Evolutionary conservation across 371 early-diverging fungal species (phyloP), one percentile per base, ranked within the genome.

Genomic region (Mortierella sp.): DNA sequence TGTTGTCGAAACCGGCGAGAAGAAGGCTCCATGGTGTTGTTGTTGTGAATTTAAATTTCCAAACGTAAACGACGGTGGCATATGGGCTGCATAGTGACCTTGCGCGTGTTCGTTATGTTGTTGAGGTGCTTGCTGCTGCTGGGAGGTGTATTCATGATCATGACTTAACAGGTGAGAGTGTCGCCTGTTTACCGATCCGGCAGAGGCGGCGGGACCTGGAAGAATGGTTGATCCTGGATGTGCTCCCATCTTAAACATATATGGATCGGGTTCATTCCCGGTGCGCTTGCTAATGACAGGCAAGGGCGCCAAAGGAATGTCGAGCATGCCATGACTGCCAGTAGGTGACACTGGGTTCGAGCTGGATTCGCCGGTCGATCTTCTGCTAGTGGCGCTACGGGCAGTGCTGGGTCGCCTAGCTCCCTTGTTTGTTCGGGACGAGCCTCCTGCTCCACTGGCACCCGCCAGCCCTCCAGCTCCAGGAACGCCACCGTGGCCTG

Each of bases 161-260:
- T 73, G 73, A 54, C 73, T 73, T 48, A 73, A 28, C 27, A 73
- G 34, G 37, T 73, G 64, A 1, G 73, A 73, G 7, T 67, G 67
- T 47, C 73, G 62, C 26, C 73, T 57, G 52, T 58, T 59, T 39
- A 44, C 46, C 4, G 66, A 28, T 17, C 61, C 56, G 9, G 56
- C 31, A 23, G 54, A 6, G n/a, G 64, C 48, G 4, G 60, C 32
- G 11, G 55, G 24, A 50, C 56, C 52, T 19, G 50, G 15, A 48
- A 70, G 44, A 52, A 70, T 51, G 23, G 46, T 43, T 3, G 69
- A 51, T 4, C 56, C 47, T n/a, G 56, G 51, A 5, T 69, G 61
- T 4, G 56, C 17, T 23, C 58, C 70, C 53, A 70, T 59, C 21
- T 65, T 67, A 59, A 73, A 67, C 14, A 63, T 50, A 39, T 67